phyloP scores from a whole-genome alignment of 192 early-diverging fungal genomes.

The Coemansia sp. region DNA sequence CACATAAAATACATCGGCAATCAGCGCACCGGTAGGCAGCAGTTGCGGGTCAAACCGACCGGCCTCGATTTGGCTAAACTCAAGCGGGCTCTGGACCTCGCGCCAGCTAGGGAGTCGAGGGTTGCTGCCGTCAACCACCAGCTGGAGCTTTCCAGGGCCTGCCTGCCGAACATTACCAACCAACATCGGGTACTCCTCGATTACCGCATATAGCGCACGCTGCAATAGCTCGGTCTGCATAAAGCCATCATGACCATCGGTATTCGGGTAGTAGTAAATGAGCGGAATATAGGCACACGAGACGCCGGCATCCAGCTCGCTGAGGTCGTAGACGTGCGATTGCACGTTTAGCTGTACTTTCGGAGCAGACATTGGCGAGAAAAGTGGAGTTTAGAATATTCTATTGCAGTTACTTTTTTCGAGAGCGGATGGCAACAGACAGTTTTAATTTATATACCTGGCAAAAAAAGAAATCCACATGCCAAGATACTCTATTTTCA shows the following conservation, averaged over 20 bases:
- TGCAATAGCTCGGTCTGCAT: slow-evolving; percentile 7
- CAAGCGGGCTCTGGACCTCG: not conserved
- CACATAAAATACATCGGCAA: not conserved
- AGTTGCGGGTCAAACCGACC: not conserved
- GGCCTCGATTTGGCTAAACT: not conserved
- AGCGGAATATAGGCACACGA: not conserved
- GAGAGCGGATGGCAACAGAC: too few species aligned
- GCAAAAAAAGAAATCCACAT: too few species aligned
- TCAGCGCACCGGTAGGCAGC: not conserved
- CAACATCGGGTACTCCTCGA: slow-evolving; percentile 2
- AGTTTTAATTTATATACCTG: too few species aligned
- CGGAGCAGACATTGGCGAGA: too few species aligned
- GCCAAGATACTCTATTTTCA: too few species aligned
- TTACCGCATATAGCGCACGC: not conserved
- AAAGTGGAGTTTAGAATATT: too few species aligned
- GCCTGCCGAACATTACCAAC: not conserved
- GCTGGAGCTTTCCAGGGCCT: not conserved
- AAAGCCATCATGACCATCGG: not conserved
- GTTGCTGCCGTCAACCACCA: slow-evolving; percentile 3
- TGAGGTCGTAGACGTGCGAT: not conserved
- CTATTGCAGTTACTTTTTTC: too few species aligned
- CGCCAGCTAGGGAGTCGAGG: not conserved
- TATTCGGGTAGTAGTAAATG: slow-evolving; percentile 2
- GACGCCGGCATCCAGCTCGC: not conserved
- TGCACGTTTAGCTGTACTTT: not conserved